Conservation (phyloP, 2,329 filamentous ascomycete species). For the Tolypocladium inflatum region DNA sequence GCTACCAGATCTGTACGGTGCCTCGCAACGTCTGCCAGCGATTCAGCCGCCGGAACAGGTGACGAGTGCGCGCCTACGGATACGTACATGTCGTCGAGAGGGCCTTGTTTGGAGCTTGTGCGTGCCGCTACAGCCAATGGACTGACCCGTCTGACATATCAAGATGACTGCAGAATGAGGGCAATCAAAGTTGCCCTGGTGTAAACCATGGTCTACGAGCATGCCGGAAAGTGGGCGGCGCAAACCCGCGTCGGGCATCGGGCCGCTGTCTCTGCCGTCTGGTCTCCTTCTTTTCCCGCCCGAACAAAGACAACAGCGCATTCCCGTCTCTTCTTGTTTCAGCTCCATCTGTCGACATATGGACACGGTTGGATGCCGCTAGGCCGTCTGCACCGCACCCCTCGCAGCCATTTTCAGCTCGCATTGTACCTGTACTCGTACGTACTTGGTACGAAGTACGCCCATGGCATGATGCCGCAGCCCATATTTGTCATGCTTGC, state of each 20-base stretch:
- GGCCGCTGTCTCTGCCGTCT: neutral
- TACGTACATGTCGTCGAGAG: neutral
- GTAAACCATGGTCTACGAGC: neutral
- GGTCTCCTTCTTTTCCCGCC: neutral
- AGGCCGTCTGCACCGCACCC: neutral
- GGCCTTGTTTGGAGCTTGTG: neutral
- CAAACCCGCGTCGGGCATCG: neutral
- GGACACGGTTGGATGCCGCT: neutral
- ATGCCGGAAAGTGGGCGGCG: neutral
- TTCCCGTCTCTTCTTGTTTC: neutral
- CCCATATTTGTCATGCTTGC: neutral
- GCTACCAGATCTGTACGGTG: neutral
- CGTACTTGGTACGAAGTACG: too few species aligned
- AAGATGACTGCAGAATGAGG: neutral
- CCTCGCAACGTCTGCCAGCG: neutral
- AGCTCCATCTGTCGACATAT: neutral
- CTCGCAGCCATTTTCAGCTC: neutral
- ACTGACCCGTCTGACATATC: neutral
- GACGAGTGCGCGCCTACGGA: neutral
- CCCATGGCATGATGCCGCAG: neutral
- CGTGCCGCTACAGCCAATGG: neutral
- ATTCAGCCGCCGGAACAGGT: neutral
- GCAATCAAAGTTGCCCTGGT: neutral
- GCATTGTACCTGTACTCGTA: neutral
- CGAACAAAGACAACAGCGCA: neutral